Evolutionary conservation across 768 basidiomycete species (phyloP).

Genomic region (Leccinum uliginosum): DNA sequence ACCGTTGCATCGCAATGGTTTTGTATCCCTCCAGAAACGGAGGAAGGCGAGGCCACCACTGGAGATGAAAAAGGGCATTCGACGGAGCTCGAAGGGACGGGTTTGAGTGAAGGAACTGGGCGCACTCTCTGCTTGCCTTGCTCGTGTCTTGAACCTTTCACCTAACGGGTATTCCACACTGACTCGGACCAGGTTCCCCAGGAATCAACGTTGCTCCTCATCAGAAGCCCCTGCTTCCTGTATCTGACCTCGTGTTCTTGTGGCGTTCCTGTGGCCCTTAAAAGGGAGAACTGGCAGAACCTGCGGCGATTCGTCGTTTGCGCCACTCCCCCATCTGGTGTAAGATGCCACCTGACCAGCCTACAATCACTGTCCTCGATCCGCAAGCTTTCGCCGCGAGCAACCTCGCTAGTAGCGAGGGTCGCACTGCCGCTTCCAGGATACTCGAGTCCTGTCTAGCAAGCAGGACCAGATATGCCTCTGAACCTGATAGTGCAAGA

Average conservation of each 20-base stretch:
- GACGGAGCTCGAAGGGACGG: slow-evolving; percentile 67
- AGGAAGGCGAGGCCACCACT: slow-evolving; percentile 43
- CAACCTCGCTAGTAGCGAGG: slow-evolving; percentile 15
- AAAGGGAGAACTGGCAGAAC: not conserved
- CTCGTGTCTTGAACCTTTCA: too few relatives aligned
- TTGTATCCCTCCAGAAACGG: slow-evolving; percentile 84
- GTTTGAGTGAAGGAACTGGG: slow-evolving; percentile 88
- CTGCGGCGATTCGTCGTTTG: not conserved
- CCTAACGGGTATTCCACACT: too few relatives aligned
- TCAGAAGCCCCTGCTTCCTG: slow-evolving; percentile 1
- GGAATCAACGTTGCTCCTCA: too few relatives aligned
- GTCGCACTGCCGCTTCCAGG: slow-evolving; percentile 12
- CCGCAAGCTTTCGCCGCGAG: slow-evolving; percentile 15
- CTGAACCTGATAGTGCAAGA: slow-evolving; percentile 25
- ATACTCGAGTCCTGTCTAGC: slow-evolving; percentile 25
- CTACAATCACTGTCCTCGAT: slow-evolving; percentile 10
- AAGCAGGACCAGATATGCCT: slow-evolving; percentile 13
- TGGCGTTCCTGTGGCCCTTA: not conserved
- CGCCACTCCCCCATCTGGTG: not conserved
- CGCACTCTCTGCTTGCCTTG: too few relatives aligned
- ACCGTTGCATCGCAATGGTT: slow-evolving; percentile 84
- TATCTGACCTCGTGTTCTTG: not conserved
- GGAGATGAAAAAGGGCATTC: slow-evolving; percentile 39
- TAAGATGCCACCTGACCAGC: not conserved
- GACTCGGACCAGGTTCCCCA: too few relatives aligned